These are phyloP conservation scores for Periconia sp. DNA, from an alignment of 2,329 filamentous ascomycete genomes.

Conservation along the genomic window DNA sequence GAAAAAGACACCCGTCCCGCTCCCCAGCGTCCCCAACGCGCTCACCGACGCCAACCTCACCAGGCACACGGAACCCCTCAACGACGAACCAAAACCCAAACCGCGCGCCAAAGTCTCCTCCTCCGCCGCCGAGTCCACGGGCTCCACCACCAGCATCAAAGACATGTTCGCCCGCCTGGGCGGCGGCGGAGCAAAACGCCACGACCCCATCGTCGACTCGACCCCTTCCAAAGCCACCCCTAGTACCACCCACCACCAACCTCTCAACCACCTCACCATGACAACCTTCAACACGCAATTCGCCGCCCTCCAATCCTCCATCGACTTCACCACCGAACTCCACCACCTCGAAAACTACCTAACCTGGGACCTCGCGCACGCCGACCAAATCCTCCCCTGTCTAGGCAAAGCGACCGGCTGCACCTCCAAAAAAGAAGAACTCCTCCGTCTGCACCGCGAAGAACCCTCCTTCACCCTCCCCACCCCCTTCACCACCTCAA, in stretches of 20 bases:
- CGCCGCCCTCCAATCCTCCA: conserved; percentile 10
- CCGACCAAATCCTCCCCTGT: conserved; percentile 19
- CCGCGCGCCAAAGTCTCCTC: conserved; percentile 7
- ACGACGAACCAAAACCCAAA: conserved; percentile 15
- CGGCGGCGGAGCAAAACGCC: too few relatives aligned
- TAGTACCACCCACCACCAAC: too few relatives aligned
- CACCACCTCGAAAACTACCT: conserved; percentile 17
- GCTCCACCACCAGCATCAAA: conserved; percentile 22
- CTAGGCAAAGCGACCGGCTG: conserved; percentile 31
- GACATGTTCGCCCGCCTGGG: conserved; percentile 22
- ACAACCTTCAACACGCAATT: conserved; percentile 20
- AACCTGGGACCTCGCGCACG: conserved; percentile 10
- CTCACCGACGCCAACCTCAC: conserved; percentile 17
- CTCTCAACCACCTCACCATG: conserved; percentile 17
- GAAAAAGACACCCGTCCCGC: neutral
- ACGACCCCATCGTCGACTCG: conserved; percentile 18
- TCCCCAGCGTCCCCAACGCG: conserved; percentile 8
- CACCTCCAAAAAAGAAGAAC: conserved; percentile 24
- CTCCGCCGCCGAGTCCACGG: conserved; percentile 13
- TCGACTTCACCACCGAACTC: conserved; percentile 33
- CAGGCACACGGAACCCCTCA: conserved; percentile 17
- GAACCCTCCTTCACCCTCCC: conserved; percentile 4
- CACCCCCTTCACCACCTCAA: conserved; percentile 2
- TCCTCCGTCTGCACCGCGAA: conserved; percentile 17
- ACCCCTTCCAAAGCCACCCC: conserved; percentile 9